Evolutionary conservation across 2,329 filamentous ascomycete genomes (phyloP).

Genomic region (Daldinia eschscholtzii): DNA sequence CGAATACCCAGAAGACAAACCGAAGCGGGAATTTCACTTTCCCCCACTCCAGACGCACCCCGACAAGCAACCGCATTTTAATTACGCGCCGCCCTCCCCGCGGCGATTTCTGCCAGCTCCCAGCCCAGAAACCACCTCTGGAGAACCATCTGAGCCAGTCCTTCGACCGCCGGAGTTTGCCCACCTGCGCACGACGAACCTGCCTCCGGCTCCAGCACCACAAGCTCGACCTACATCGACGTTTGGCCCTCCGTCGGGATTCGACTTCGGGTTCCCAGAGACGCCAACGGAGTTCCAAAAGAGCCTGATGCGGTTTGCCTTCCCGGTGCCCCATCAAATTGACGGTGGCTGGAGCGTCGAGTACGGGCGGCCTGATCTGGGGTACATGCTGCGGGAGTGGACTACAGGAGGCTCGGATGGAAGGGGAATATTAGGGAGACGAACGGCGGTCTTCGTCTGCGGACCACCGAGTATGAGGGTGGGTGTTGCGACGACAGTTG

Average conservation of each 20-base stretch:
- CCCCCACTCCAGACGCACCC: conserved; percentile 63
- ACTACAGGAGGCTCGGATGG: conserved; percentile 77
- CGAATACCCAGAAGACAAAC: conserved; percentile 52
- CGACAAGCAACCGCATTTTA: conserved; percentile 67
- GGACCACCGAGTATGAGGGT: conserved; percentile 89
- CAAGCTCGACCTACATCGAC: conserved; percentile 64
- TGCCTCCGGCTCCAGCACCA: conserved; percentile 43
- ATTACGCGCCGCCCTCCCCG: conserved; percentile 66
- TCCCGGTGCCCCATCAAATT: conserved; percentile 75
- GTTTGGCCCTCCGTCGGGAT: conserved; percentile 71
- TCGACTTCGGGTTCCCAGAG: conserved; percentile 84
- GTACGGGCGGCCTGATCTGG: conserved; percentile 89
- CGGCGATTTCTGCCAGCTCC: conserved; percentile 50
- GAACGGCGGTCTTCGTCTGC: conserved; percentile 93
- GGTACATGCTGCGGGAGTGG: conserved; percentile 87
- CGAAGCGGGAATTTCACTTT: conserved; percentile 68
- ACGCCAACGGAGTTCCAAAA: conserved; percentile 91
- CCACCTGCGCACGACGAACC: conserved; percentile 25
- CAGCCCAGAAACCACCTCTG: conserved; percentile 36
- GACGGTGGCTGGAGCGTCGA: conserved; percentile 90
- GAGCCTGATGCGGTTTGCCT: conserved; percentile 90
- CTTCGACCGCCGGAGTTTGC: conserved; percentile 7
- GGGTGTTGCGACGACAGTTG: conserved; percentile 88
- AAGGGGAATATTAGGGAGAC: conserved; percentile 77
- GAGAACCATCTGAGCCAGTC: conserved; percentile 28